These are phyloP conservation scores for Dispira simplex DNA, from an alignment of 192 early-diverging fungal genomes.

Conservation along the genomic window DNA sequence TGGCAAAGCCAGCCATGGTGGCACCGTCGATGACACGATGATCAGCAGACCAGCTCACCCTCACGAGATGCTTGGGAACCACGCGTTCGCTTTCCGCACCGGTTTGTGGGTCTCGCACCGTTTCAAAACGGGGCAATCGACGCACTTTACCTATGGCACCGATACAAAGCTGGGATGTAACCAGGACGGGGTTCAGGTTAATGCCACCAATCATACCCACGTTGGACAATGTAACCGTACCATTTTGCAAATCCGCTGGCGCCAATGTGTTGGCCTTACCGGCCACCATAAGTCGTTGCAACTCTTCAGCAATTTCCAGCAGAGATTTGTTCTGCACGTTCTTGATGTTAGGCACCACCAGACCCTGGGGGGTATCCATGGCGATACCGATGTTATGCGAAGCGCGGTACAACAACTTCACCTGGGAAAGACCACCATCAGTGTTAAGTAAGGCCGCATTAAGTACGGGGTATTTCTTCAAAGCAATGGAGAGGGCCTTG, in stretches of 20 bases:
- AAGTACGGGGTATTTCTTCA: slow-evolving; percentile 70
- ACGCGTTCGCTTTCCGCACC: slow-evolving; percentile 43
- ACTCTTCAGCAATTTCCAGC: slow-evolving; percentile 76
- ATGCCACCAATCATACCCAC: slow-evolving; percentile 91
- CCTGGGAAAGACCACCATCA: slow-evolving; percentile 21
- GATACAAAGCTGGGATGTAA: slow-evolving; percentile 75
- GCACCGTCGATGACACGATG: slow-evolving; percentile 95
- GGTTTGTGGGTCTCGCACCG: slow-evolving; percentile 26
- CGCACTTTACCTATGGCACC: slow-evolving; percentile 76
- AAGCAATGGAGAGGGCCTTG: slow-evolving; percentile 73
- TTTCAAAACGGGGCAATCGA: slow-evolving; percentile 70
- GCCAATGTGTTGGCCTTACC: slow-evolving; percentile 44
- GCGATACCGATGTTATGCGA: slow-evolving; percentile 89
- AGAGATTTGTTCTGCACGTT: slow-evolving; percentile 73
- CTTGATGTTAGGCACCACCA: slow-evolving; percentile 92
- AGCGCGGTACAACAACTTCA: slow-evolving; percentile 53
- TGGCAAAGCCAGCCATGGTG: slow-evolving; percentile 83
- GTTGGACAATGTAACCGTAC: slow-evolving; percentile 88
- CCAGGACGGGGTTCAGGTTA: slow-evolving; percentile 76
- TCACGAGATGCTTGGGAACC: slow-evolving; percentile 55
- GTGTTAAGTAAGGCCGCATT: slow-evolving; percentile 49
- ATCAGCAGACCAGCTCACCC: slow-evolving; percentile 86
- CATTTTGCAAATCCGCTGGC: slow-evolving; percentile 55
- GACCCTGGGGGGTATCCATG: slow-evolving; percentile 92
- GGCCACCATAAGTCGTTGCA: slow-evolving; percentile 50